Evolutionary conservation across 208 protist species (phyloP).

Genomic region (Wallacemonas sp.): DNA sequence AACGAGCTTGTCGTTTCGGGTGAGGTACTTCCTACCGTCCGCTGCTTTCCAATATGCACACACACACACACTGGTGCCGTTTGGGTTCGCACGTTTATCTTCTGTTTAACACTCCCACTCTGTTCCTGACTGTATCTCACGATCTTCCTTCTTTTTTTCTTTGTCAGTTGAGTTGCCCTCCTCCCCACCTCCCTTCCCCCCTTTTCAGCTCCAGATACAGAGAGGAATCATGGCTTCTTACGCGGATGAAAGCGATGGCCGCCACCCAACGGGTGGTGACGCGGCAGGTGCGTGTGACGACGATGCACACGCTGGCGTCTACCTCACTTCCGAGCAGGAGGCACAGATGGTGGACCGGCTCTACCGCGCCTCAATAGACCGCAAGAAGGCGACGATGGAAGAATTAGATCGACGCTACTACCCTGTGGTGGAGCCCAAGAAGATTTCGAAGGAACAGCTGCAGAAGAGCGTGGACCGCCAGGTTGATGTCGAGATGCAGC

Average conservation of each 20-base stretch:
- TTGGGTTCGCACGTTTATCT: too few relatives aligned
- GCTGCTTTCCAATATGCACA: too few relatives aligned
- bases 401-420: conserved; percentile 80
- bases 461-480: conserved; percentile 75
- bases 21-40: too few relatives aligned
- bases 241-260: not conserved
- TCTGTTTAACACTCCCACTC: too few relatives aligned
- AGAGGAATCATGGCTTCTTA: conserved; percentile 4
- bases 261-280: not conserved
- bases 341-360: conserved; percentile 62
- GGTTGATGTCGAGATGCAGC: conserved; percentile 79
- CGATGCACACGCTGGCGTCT: not conserved
- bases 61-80: too few relatives aligned
- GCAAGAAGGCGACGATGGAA: conserved; percentile 42
- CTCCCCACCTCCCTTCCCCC: too few relatives aligned
- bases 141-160: too few relatives aligned
- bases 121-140: too few relatives aligned
- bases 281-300: not conserved
- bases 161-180: too few relatives aligned
- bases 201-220: too few relatives aligned
- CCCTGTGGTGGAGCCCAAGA: conserved; percentile 40
- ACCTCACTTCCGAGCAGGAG: conserved; percentile 56
- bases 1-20: too few relatives aligned
- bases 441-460: conserved; percentile 52
- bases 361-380: conserved; percentile 59